Conservation (phyloP, 2,329 filamentous ascomycete species). For the Fusarium xylarioides region DNA sequence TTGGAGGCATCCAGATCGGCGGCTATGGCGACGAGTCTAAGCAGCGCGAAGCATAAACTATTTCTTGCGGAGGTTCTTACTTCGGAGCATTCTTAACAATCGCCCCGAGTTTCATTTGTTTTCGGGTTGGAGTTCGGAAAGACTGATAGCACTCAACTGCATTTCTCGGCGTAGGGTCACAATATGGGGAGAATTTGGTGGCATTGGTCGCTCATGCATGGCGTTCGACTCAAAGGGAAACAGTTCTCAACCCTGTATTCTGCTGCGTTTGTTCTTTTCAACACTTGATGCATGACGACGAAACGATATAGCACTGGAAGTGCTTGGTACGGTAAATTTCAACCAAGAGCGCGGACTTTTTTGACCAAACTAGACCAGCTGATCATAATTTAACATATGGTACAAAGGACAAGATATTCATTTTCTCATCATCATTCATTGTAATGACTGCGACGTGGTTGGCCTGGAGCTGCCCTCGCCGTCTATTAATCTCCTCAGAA, state of each 20-base stretch:
- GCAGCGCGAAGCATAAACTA: constrained; percentile 42
- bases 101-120: constrained; percentile 10
- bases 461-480: constrained; percentile 37
- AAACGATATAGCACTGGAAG: neutral
- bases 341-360: neutral
- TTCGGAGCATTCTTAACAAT: constrained; percentile 38
- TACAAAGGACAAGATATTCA: neutral
- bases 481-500: constrained; percentile 64
- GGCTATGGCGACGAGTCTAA: constrained; percentile 67
- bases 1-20: constrained; percentile 60
- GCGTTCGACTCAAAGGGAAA: constrained; percentile 38
- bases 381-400: neutral
- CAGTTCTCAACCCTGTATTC: constrained; percentile 48
- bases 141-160: constrained; percentile 46
- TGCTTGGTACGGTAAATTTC: constrained; percentile 2
- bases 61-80: neutral
- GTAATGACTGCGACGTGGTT: constrained; percentile 18
- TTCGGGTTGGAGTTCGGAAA: constrained; percentile 18
- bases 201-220: constrained; percentile 21
- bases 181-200: constrained; percentile 1
- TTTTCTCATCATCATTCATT: neutral
- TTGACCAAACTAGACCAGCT: constrained; percentile 46
- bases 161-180: constrained; percentile 32
- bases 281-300: constrained; percentile 36
- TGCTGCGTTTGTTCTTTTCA: constrained; percentile 41